Evolutionary conservation across 2,329 filamentous ascomycete genomes (phyloP).

Genomic region (Aspergillus tamarii): DNA sequence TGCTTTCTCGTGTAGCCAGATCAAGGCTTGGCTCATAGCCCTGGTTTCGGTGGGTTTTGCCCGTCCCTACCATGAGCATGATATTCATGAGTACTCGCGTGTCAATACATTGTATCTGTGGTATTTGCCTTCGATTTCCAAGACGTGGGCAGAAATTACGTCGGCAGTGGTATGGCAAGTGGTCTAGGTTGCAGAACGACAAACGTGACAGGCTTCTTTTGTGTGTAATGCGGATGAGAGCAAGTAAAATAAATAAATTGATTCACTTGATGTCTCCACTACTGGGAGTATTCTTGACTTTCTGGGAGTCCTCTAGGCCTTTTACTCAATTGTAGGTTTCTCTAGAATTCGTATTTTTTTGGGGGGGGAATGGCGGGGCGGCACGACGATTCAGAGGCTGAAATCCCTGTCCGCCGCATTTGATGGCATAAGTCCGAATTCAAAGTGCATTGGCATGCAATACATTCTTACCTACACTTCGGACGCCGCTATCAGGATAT

Average conservation of each 20-base stretch:
- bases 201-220: constrained; percentile 22
- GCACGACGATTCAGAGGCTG: neutral
- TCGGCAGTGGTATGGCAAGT: constrained; percentile 24
- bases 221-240: constrained; percentile 25
- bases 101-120: constrained; percentile 16
- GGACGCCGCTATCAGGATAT: neutral
- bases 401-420: neutral
- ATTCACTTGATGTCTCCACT: neutral
- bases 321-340: neutral
- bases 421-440: neutral
- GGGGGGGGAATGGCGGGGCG: too few relatives aligned
- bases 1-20: constrained; percentile 27
- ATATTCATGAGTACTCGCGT: constrained; percentile 21
- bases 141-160: constrained; percentile 19
- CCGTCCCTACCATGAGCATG: constrained; percentile 20
- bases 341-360: neutral
- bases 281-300: neutral
- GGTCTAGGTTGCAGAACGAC: constrained; percentile 31
- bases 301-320: neutral
- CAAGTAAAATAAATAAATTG: constrained; percentile 7
- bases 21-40: constrained; percentile 23
- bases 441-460: neutral
- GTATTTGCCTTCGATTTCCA: constrained; percentile 12
- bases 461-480: neutral
- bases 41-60: constrained; percentile 27